Evolutionary conservation across 2,329 filamentous ascomycete species (phyloP).

Genomic region (Pseudofabraea citricarpa): DNA sequence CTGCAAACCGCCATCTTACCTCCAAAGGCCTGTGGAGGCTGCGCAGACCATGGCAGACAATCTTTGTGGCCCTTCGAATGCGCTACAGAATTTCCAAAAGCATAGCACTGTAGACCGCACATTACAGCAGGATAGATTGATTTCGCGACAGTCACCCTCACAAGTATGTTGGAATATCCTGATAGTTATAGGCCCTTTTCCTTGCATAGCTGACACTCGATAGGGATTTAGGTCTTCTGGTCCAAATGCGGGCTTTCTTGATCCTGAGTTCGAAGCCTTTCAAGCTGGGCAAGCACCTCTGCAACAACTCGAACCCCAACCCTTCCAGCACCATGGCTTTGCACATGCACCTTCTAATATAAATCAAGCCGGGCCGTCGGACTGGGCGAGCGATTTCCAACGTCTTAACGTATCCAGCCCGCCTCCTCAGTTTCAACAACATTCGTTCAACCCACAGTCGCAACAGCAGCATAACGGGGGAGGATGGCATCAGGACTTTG

Average conservation of each 20-base stretch:
- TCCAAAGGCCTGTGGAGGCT: too few relatives aligned
- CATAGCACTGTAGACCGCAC: conserved; percentile 62
- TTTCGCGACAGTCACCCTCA: conserved; percentile 45
- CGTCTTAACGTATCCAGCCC: conserved; percentile 36
- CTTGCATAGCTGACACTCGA: conserved; percentile 12
- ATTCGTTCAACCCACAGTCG: conserved; percentile 10
- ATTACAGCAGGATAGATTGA: conserved; percentile 65
- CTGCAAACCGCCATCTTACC: too few relatives aligned
- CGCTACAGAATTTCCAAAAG: conserved; percentile 67
- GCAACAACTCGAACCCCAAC: conserved; percentile 28
- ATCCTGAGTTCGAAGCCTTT: conserved; percentile 67
- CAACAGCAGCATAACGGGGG: conserved; percentile 15
- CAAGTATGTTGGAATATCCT: conserved; percentile 39
- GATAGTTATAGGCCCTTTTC: conserved; percentile 1
- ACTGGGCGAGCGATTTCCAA: conserved; percentile 39
- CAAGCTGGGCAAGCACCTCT: conserved; percentile 43
- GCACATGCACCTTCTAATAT: conserved; percentile 10
- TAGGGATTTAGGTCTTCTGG: conserved; percentile 59
- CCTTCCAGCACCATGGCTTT: conserved; percentile 16
- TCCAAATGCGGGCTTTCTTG: conserved; percentile 48
- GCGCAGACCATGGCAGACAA: conserved; percentile 62
- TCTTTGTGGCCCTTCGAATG: conserved; percentile 68
- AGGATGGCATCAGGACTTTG: conserved; percentile 58
- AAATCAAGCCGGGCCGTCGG: conserved; percentile 14
- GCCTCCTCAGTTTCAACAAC: conserved; percentile 27